Base-by-base conservation (phyloP, 2,329 filamentous ascomycete genomes). In the Beauveria asiatica region DNA sequence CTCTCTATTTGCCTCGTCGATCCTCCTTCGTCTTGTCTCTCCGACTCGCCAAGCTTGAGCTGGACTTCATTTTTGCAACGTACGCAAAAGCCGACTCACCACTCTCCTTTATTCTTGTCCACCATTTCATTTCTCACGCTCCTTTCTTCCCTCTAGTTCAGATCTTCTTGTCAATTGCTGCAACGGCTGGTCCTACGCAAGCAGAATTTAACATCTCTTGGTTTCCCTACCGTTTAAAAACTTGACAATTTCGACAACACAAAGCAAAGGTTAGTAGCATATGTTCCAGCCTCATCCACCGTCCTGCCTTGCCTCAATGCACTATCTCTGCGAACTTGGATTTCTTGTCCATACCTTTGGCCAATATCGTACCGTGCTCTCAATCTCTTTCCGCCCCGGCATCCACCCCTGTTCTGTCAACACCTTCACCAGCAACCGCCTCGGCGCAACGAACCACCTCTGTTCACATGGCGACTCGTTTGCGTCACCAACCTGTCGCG, bases 101-200 rank as follows among this genome's bases (percentile, higher is more conserved):
- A 51, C 45, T 44, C 23, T 56, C 53, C 53, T 41, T 49, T 44
- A 53, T 45, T 45, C 25, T 45, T 48, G 27, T 37, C 16, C 17
- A 48, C 52, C 25, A 44, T 48, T 46, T 59, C 57, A 46, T 41
- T 53, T 59, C 59, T 59, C 33, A 50, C 54, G 17, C 42, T 62
- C 45, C 45, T 61, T 61, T 55, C 27, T 46, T 51, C 51, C 42
- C 23, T 61, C 59, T 59, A 49, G 59, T 50, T 42, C 44, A 51
- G 45, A 50, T 13, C 55, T 39, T 52, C 45, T 30, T 46, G 42
- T 60, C 59, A 59, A 60, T 54, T 56, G 58, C 58, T 60, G 59
- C 59, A 49, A 44, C 59, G 45, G 59, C 59, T 60, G 59, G 59
- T 60, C 51, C 59, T 60, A 56, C 39, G 59, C 59, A 60, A 60